Evolutionary conservation across 129 eudicot genomes (phyloP).

Genomic region (Sambucus nigra): DNA sequence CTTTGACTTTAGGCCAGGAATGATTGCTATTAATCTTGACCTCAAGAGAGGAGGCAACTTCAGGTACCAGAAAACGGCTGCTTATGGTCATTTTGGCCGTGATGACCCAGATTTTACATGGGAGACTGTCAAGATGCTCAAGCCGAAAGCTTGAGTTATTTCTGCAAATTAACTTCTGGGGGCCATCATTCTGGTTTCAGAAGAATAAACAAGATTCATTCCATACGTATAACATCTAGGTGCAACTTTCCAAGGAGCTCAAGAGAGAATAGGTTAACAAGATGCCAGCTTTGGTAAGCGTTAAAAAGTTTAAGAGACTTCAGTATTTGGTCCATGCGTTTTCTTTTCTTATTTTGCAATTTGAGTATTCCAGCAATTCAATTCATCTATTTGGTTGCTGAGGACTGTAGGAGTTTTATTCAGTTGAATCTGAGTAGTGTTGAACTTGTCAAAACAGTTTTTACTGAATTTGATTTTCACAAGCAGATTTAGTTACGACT

Average conservation of each 20-base stretch:
- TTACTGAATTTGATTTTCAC: background rate
- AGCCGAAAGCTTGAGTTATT: slow-evolving; percentile 38
- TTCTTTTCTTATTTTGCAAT: background rate
- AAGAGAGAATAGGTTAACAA: background rate
- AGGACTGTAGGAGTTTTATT: background rate
- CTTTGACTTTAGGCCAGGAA: slow-evolving; percentile 72
- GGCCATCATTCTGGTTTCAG: slow-evolving; percentile 6
- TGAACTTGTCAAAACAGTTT: too few relatives aligned
- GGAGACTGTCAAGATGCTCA: slow-evolving; percentile 62
- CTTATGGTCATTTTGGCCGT: slow-evolving; percentile 68
- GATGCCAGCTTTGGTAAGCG: background rate
- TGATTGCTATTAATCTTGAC: slow-evolving; percentile 63
- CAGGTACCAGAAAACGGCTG: slow-evolving; percentile 69
- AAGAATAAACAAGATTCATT: slow-evolving; percentile 28
- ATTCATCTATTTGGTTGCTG: slow-evolving; percentile 1
- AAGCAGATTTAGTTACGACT: background rate
- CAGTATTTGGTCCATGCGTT: background rate
- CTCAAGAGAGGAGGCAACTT: slow-evolving; percentile 54
- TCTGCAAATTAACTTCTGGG: slow-evolving; percentile 3
- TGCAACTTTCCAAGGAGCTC: background rate
- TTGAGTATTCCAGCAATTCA: slow-evolving; percentile 3
- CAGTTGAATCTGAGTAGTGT: background rate
- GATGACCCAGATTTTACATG: slow-evolving; percentile 76
- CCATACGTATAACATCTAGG: background rate
- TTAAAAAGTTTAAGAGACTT: background rate